A percentile compares a stretch with the other conserved stretches of the same genome.
phyloP scores from a whole-genome alignment of 306 rosid species.

The Albizia julibrissin region DNA sequence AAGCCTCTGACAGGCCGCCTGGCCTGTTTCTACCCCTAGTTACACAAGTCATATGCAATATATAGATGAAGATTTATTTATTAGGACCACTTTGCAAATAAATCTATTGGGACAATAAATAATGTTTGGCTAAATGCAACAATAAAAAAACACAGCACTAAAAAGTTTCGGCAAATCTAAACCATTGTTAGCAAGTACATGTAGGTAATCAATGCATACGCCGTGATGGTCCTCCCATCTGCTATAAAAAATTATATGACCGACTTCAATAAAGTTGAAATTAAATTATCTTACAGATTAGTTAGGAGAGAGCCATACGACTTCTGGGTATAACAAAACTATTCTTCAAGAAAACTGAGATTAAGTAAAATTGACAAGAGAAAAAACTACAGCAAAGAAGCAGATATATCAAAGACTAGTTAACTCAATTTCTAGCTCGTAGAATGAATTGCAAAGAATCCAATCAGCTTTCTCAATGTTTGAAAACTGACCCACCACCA shows the following conservation, averaged over 20 bases:
- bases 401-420: not conserved
- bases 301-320: not conserved
- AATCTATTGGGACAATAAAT: not conserved
- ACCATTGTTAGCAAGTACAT: too few species aligned
- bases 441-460: not conserved
- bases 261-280: too few species aligned
- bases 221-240: too few species aligned
- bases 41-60: not conserved
- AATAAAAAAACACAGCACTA: too few species aligned
- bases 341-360: not conserved
- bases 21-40: too few species aligned
- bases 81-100: not conserved
- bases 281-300: too few species aligned
- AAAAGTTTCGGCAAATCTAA: too few species aligned
- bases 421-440: not conserved
- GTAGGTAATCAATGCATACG: too few species aligned
- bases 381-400: not conserved
- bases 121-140: too few species aligned
- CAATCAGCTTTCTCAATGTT: not conserved
- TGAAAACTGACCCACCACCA: too few species aligned
- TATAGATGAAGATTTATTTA: not conserved
- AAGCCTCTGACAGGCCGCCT: too few species aligned
- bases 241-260: too few species aligned
- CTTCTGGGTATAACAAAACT: not conserved
- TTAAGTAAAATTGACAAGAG: not conserved